These are phyloP conservation scores for Letharia lupina DNA, from an alignment of 495 filamentous ascomycete species.

Conservation along the genomic window DNA sequence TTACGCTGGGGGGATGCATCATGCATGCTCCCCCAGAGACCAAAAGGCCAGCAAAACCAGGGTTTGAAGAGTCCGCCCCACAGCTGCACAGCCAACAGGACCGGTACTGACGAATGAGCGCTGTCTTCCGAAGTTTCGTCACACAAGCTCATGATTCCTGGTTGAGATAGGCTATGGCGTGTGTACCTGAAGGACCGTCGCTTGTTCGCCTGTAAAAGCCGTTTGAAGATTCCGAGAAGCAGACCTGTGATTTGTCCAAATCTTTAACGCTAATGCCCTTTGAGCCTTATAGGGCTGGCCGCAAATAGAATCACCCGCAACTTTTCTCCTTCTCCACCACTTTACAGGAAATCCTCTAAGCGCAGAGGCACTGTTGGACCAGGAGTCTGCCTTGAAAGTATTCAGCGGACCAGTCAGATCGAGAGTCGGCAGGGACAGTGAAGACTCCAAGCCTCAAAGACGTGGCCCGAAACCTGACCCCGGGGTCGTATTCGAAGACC, in stretches of 20 bases:
- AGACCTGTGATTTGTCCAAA: too few relatives aligned
- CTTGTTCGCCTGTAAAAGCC: constrained; percentile 1
- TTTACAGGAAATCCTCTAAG: not conserved
- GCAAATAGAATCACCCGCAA: not conserved
- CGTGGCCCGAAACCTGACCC: not conserved
- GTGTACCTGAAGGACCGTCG: not conserved
- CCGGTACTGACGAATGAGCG: not conserved
- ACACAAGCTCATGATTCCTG: too few relatives aligned
- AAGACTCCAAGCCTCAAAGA: not conserved
- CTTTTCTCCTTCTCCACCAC: not conserved
- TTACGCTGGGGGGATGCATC: not conserved
- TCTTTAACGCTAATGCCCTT: not conserved
- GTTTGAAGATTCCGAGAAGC: not conserved
- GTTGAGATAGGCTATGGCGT: too few relatives aligned
- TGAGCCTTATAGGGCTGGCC: not conserved
- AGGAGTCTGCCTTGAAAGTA: not conserved
- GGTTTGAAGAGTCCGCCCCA: not conserved
- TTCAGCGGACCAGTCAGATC: not conserved
- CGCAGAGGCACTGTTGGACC: not conserved
- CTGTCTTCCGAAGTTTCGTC: not conserved
- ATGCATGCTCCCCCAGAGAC: not conserved
- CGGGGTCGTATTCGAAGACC: not conserved
- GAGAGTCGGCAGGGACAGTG: not conserved
- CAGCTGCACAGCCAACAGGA: not conserved
- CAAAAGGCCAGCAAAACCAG: not conserved